phyloP scores from a whole-genome alignment of 192 early-diverging fungal genomes.

The Entomortierella chlamydospora region DNA sequence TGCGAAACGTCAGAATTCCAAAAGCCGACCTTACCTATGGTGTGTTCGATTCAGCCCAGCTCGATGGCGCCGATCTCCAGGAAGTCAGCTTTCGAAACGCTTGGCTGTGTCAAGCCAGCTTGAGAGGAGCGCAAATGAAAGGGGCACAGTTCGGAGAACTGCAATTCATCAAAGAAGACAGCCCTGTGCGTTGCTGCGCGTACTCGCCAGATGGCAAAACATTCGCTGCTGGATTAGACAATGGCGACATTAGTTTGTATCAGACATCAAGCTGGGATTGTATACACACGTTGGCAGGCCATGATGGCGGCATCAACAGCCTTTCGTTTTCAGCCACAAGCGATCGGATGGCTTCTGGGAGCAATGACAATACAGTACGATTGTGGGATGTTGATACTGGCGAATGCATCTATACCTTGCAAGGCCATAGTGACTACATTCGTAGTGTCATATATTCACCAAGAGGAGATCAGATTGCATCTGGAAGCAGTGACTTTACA shows the following conservation, averaged over 20 bases:
- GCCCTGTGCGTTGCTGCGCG: background rate
- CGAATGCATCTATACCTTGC: background rate
- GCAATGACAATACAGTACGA: background rate
- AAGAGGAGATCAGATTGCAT: background rate
- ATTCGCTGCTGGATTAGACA: background rate
- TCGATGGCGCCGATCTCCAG: background rate
- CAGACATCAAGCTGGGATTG: background rate
- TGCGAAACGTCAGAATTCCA: background rate
- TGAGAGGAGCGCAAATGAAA: background rate
- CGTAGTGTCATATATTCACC: background rate
- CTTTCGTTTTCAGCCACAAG: background rate
- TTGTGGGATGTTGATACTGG: background rate
- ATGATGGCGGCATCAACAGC: background rate
- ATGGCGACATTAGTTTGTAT: background rate
- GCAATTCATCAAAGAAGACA: background rate
- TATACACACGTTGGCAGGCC: background rate
- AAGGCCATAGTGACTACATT: background rate
- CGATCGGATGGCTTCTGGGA: background rate
- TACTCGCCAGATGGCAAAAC: background rate
- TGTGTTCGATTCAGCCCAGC: background rate
- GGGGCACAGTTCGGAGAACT: background rate
- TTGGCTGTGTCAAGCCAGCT: background rate
- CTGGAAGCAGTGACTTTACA: too few species aligned
- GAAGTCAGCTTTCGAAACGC: background rate
- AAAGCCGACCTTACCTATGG: background rate